Conservation (phyloP, 495 filamentous ascomycete species). For the Astrothelium macrocarpum region DNA sequence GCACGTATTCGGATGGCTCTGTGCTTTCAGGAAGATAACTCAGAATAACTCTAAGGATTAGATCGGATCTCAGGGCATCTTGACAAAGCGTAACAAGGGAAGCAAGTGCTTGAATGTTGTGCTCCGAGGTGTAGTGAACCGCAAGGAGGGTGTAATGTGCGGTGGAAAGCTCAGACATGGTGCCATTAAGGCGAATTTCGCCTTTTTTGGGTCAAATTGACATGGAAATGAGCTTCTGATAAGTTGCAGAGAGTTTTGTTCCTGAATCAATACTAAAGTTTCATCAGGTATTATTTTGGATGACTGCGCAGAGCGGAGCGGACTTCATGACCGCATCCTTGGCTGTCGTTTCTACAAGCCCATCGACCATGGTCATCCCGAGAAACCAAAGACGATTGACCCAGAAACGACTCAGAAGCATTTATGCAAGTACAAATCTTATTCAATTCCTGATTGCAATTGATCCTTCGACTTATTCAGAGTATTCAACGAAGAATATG, state of each 20-base stretch:
- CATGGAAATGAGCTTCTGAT: no score
- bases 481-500: not conserved
- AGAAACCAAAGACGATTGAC: no score
- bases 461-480: not conserved
- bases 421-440: no score
- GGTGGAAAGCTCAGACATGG: conserved; percentile 37
- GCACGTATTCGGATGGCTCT: conserved; percentile 53
- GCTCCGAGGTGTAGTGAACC: conserved; percentile 46
- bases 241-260: no score
- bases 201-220: no score
- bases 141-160: conserved; percentile 57
- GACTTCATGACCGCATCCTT: no score
- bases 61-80: conserved; percentile 52
- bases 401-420: no score
- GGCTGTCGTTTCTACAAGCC: no score
- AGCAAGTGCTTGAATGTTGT: conserved; percentile 53
- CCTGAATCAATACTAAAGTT: no score
- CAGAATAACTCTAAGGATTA: conserved; percentile 69
- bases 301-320: not conserved
- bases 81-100: conserved; percentile 50
- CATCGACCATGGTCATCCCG: no score
- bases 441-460: not conserved
- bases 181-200: not conserved
- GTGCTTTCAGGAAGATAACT: conserved; percentile 75
- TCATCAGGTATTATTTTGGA: no score